Evolutionary conservation across 2,329 filamentous ascomycete species (phyloP).

Genomic region (Kalaharituber pfeilii): DNA sequence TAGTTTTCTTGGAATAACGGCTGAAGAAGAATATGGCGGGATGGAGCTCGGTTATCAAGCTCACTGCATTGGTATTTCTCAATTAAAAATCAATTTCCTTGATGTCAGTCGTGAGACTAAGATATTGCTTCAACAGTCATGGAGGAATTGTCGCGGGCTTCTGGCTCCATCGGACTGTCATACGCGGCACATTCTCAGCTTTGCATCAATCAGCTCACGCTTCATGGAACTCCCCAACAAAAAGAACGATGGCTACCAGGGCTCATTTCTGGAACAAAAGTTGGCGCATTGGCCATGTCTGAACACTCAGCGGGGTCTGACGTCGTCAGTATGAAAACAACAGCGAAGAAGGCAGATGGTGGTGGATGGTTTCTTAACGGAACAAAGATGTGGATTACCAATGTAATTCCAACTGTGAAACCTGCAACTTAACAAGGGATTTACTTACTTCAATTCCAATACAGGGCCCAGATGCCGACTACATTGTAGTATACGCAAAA

Average conservation of each 20-base stretch:
- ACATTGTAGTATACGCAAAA: slow-evolving; percentile 93
- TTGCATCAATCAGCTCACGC: slow-evolving; percentile 86
- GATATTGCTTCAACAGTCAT: slow-evolving; percentile 40
- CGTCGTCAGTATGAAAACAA: slow-evolving; percentile 88
- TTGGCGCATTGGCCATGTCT: slow-evolving; percentile 88
- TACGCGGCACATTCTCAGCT: slow-evolving; percentile 94
- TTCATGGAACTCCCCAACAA: slow-evolving; percentile 67
- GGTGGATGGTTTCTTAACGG: slow-evolving; percentile 76
- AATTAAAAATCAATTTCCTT: no score
- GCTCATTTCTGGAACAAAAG: slow-evolving; percentile 58
- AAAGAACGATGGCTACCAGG: slow-evolving; percentile 66
- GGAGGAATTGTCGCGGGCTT: slow-evolving; percentile 84
- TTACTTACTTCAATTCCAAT: no score
- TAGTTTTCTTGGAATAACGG: slow-evolving; percentile 74
- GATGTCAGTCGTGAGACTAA: no score
- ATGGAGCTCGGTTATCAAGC: slow-evolving; percentile 89
- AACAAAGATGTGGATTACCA: slow-evolving; percentile 99
- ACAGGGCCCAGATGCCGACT: slow-evolving; percentile 67
- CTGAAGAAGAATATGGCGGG: slow-evolving; percentile 79
- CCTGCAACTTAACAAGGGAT: slow-evolving; percentile 6
- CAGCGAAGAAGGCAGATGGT: slow-evolving; percentile 55
- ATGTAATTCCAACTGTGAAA: no score
- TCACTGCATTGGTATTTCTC: slow-evolving; percentile 50
- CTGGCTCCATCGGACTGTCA: slow-evolving; percentile 65
- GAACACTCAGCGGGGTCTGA: slow-evolving; percentile 83